Base-by-base conservation (phyloP, 1,139 yeast species). In the Protomyces gravidus region DNA sequence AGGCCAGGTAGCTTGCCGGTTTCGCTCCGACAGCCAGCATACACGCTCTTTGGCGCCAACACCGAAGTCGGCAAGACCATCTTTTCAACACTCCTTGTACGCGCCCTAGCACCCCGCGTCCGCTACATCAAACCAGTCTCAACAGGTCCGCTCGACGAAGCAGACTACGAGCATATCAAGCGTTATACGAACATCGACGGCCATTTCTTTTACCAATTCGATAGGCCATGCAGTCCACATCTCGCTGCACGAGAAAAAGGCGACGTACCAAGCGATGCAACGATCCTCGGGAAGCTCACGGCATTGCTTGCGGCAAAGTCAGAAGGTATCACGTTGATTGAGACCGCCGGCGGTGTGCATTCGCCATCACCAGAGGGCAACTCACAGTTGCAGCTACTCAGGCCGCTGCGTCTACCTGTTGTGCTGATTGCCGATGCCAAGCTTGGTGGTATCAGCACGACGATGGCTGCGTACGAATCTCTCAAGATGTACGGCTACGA, bases 11-110 rank as follows among this genome's bases (percentile, higher is more conserved):
- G 42, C 42, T 17, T 36, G 58, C 58, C 51, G 4, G 46, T 46
- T 36, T 32, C 58, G 6, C 46, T 53, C 27, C 27, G 26, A 27
- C 58, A 53, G 36, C 58, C 58, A 9, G 47, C 47, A 15, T 53
- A 53, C 40, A 46, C 55, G 26, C 26, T 50, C 77, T 80, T 63
- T 80, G 86, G 86, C 1, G 70, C 70, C 5, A 68, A 68, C 58
- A 68, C 71, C 1, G 67, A 68, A 36, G 70, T 68, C 6, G 71
- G 71, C 32, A 68, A 68, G 61, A 68, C 70, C 5, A 63, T 68
- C 30, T 61, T 68, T 23, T 63, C 70, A 0, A 65, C 71, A 0
- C 62, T 65, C 2, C 47, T 68, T 13, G 61, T 63, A 15, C 56
- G 61, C 13, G 62, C 64, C 3, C 46, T 67, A 42, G 61, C 61